Percentiles rank a stretch among this genome's conserved stretches.
These are phyloP conservation scores for Russula olivacea DNA, from an alignment of 768 basidiomycete species.

Conservation along the genomic window DNA sequence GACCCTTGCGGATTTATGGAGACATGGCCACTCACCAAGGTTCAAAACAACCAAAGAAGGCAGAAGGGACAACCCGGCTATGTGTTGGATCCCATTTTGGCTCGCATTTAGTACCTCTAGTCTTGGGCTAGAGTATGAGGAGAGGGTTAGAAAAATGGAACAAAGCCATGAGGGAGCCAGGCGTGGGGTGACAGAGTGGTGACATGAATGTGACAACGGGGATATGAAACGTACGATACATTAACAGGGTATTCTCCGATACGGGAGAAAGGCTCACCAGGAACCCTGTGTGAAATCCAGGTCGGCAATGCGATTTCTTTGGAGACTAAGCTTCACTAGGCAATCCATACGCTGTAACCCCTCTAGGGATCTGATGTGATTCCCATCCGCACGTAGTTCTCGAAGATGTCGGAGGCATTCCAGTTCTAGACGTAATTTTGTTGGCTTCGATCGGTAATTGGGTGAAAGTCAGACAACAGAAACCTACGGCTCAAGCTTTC, in stretches of 20 bases:
- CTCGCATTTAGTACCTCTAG: conserved; percentile 82
- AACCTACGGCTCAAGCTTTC: conserved; percentile 73
- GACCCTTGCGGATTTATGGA: background rate
- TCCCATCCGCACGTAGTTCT: conserved; percentile 86
- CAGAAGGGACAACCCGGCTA: conserved; percentile 57
- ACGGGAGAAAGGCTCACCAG: conserved; percentile 50
- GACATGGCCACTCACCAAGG: conserved; percentile 56
- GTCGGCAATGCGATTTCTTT: conserved; percentile 60
- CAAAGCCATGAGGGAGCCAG: conserved; percentile 16
- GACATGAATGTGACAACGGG: conserved; percentile 22
- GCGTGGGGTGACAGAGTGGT: conserved; percentile 12
- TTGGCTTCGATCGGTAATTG: conserved; percentile 10
- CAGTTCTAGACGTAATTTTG: conserved; percentile 52
- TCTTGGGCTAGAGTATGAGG: conserved; percentile 33
- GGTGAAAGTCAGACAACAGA: conserved; percentile 17
- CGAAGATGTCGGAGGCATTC: conserved; percentile 77
- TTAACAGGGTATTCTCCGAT: conserved; percentile 18
- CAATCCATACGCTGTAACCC: conserved; percentile 76
- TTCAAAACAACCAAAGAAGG: conserved; percentile 67
- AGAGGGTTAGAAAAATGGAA: conserved; percentile 10
- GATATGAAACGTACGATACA: conserved; percentile 20
- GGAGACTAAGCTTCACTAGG: conserved; percentile 77
- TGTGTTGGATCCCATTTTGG: conserved; percentile 56
- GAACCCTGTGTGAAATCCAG: conserved; percentile 56
- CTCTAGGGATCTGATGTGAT: conserved; percentile 64